Evolutionary conservation across 176 grass and related monocot genomes (phyloP), one percentile per base, ranked within the genome.

Genomic region (Juncus inflexus): DNA sequence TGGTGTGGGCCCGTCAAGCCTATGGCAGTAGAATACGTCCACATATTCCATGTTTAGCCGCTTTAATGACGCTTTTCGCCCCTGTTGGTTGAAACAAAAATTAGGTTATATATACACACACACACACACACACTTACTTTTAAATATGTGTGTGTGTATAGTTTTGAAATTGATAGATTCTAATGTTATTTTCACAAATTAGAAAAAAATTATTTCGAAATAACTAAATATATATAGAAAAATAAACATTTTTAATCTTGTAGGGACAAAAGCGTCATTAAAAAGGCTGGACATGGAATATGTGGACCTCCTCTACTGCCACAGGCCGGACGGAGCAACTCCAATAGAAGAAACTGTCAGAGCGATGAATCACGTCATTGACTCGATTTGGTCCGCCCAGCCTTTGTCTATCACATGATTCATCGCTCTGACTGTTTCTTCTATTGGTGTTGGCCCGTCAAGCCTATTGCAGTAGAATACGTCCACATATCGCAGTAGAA

Each of bases 291-390:
- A 86, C 69, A 99, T 89, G 83, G 94, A 99, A 5, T 99, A 99
- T 55, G 88, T 92, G 41, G 94, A 99, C 42, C 75, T 92, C n/a
- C 77, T 99, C 12, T 90, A 89, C 72, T 82, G 80, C 70, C 94
- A 99, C 76, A 80, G 94, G 14, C 94, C 94, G 9, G 94, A 99
- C 51, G 80, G 82, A 0, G 61, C 83, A 37, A 99, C 94, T 19
- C 88, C 94, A 3, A 56, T 99, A 66, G 94, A 92, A 74, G 94
- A 99, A 77, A 99, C 94, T 0, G 94, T 99, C 2, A 55, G 94
- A 50, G 94, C 94, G 40, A 90, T 99, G 85, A 99, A 92, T 78
- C 84, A 84, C 79, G 80, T 92, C 75, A 99, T 99, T 62, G 94
- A 99, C 40, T n/a, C n/a, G n/a, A n/a, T n/a, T n/a, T n/a, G n/a